A percentile compares a stretch with the other conserved stretches of the same genome.
Conservation (phyloP, 140 eudicot species). For the Bidens hawaiensis region DNA sequence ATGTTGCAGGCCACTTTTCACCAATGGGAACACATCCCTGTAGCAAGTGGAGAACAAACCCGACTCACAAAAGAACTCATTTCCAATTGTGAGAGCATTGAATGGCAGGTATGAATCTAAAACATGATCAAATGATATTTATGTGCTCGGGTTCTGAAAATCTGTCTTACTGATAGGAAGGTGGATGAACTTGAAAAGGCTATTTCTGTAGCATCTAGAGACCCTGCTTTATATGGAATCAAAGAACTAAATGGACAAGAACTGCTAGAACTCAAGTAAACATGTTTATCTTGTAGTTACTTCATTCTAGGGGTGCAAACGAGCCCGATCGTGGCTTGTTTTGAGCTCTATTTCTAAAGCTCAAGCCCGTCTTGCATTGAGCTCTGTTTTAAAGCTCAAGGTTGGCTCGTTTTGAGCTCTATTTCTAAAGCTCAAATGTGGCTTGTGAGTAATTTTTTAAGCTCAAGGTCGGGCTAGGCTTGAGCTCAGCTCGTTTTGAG, state of each 20-base stretch:
- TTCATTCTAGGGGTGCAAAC: no score
- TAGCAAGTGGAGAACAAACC: constrained; percentile 34
- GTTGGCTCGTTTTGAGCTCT: no score
- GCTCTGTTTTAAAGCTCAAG: no score
- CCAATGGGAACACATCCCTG: constrained; percentile 56
- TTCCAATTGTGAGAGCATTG: constrained; percentile 72
- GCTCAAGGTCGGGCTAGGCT: no score
- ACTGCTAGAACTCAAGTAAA: constrained; percentile 64
- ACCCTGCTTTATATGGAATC: constrained; percentile 62
- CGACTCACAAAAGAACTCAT: constrained; percentile 55
- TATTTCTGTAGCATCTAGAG: constrained; percentile 68
- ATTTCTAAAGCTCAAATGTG: no score
- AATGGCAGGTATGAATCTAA: constrained; percentile 66
- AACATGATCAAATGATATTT: not conserved
- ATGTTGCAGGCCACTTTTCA: constrained; percentile 53
- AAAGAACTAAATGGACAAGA: constrained; percentile 64
- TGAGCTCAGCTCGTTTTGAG: no score
- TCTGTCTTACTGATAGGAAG: constrained; percentile 62
- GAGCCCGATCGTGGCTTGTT: no score
- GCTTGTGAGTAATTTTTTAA: no score
- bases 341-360: not conserved
- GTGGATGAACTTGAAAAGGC: constrained; percentile 87
- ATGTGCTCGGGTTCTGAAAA: constrained; percentile 26
- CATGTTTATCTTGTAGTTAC: not conserved
- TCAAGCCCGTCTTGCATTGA: no score